phyloP scores from a whole-genome alignment of 192 early-diverging fungal species.

The Coemansia sp. region DNA sequence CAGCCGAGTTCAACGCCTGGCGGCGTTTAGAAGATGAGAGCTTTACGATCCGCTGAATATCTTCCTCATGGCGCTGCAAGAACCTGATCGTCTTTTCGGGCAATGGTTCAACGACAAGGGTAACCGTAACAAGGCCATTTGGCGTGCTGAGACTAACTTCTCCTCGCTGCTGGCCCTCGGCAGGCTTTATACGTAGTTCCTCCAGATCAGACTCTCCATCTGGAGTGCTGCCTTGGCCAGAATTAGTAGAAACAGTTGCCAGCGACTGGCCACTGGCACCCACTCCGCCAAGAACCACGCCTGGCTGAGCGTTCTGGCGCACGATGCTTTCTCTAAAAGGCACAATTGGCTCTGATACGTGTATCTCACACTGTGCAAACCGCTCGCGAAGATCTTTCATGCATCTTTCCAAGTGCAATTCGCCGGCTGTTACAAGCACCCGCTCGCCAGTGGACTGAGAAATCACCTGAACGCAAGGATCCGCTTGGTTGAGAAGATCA shows the following conservation, averaged over 20 bases:
- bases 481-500: slow-evolving; percentile 88
- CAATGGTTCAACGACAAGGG: slow-evolving; percentile 43
- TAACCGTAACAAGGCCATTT: slow-evolving; percentile 47
- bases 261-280: slow-evolving; percentile 39
- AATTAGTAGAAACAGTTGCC: slow-evolving; percentile 24
- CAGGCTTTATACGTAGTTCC: slow-evolving; percentile 13
- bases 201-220: neutral
- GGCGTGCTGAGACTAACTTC: slow-evolving; percentile 46
- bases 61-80: slow-evolving; percentile 39
- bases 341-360: slow-evolving; percentile 92
- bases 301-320: slow-evolving; percentile 39
- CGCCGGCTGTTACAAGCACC: slow-evolving; percentile 94
- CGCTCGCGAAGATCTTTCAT: slow-evolving; percentile 90
- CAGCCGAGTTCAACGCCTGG: slow-evolving; percentile 21
- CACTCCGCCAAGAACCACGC: slow-evolving; percentile 36
- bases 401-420: slow-evolving; percentile 95
- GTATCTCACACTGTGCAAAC: slow-evolving; percentile 92
- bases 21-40: slow-evolving; percentile 37
- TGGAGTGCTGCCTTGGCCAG: slow-evolving; percentile 1
- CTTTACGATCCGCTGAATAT: slow-evolving; percentile 39
- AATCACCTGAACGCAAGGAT: slow-evolving; percentile 90
- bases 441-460: slow-evolving; percentile 95
- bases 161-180: slow-evolving; percentile 33
- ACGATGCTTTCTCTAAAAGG: slow-evolving; percentile 95
- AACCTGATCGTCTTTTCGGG: slow-evolving; percentile 40